Evolutionary conservation across 805 yeast genomes (phyloP).

Genomic region (Hermanozyma aechmeae): DNA sequence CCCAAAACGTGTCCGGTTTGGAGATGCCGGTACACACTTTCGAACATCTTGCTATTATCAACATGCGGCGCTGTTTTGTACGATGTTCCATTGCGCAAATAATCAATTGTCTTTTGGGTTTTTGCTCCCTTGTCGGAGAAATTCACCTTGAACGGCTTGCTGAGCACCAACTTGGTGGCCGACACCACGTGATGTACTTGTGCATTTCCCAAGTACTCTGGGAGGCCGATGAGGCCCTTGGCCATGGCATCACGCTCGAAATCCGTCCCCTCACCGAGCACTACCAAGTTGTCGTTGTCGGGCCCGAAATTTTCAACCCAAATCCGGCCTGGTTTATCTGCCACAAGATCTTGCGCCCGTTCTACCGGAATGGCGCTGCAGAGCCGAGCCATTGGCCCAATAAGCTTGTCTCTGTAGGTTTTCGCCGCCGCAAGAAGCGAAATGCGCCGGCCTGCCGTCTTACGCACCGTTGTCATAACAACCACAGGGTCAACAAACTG

Average conservation of each 20-base stretch:
- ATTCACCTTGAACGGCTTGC: conserved; percentile 15
- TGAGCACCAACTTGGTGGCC: conserved; percentile 18
- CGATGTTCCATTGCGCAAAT: conserved; percentile 17
- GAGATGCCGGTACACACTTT: conserved; percentile 28
- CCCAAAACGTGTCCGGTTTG: conserved; percentile 25
- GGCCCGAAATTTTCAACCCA: conserved; percentile 10
- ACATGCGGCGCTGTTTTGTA: conserved; percentile 31
- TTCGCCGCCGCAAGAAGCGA: conserved; percentile 29
- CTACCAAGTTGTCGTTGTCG: conserved; percentile 8
- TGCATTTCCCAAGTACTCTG: conserved; percentile 25
- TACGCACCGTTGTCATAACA: conserved; percentile 26
- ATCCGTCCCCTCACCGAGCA: conserved; percentile 24
- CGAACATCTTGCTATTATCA: conserved; percentile 27
- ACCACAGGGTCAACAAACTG: conserved; percentile 32
- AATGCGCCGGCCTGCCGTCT: conserved; percentile 20
- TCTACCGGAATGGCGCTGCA: conserved; percentile 33
- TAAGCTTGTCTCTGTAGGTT: conserved; percentile 20
- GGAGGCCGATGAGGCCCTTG: conserved; percentile 30
- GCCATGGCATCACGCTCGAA: conserved; percentile 23
- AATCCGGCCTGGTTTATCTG: conserved; percentile 21
- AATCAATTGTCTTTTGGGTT: conserved; percentile 8
- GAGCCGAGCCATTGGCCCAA: conserved; percentile 23
- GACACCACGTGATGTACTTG: conserved; percentile 20
- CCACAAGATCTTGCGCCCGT: conserved; percentile 30
- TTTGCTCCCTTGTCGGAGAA: conserved; percentile 5